These are phyloP conservation scores for Exophiala alcalophila DNA, from an alignment of 2,329 filamentous ascomycete species.

Conservation along the genomic window DNA sequence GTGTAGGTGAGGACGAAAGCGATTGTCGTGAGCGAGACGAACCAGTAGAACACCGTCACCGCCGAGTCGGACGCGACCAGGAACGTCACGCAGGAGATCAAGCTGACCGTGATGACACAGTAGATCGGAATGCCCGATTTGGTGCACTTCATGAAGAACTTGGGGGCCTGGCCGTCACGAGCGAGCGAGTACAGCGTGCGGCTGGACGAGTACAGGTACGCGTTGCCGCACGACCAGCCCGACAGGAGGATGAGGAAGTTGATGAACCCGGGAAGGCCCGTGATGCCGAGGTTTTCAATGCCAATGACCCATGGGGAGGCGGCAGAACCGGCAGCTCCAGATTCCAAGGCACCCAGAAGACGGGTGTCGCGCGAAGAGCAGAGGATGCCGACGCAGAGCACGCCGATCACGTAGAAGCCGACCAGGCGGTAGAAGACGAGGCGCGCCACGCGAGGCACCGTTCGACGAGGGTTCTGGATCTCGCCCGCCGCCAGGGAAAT, in stretches of 20 bases:
- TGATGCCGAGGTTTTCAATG: constrained; percentile 58
- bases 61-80: constrained; percentile 63
- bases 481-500: constrained; percentile 62
- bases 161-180: constrained; percentile 51
- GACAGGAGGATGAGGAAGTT: constrained; percentile 72
- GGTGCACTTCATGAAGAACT: constrained; percentile 58
- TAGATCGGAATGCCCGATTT: constrained; percentile 61
- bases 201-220: constrained; percentile 56
- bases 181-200: constrained; percentile 49
- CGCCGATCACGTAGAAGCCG: constrained; percentile 70
- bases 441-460: constrained; percentile 70
- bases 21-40: constrained; percentile 56
- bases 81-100: constrained; percentile 67
- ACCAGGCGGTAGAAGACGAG: constrained; percentile 75
- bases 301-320: constrained; percentile 72
- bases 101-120: constrained; percentile 62
- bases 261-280: constrained; percentile 67
- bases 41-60: constrained; percentile 67
- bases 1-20: constrained; percentile 60
- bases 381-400: constrained; percentile 65
- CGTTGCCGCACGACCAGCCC: constrained; percentile 67
- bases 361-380: constrained; percentile 63
- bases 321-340: constrained; percentile 60
- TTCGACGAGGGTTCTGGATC: constrained; percentile 64
- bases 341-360: constrained; percentile 57